Evolutionary conservation across 148 eudicot genomes (phyloP), one percentile per base, ranked within the genome.

Genomic region (Persicaria tinctoria): DNA sequence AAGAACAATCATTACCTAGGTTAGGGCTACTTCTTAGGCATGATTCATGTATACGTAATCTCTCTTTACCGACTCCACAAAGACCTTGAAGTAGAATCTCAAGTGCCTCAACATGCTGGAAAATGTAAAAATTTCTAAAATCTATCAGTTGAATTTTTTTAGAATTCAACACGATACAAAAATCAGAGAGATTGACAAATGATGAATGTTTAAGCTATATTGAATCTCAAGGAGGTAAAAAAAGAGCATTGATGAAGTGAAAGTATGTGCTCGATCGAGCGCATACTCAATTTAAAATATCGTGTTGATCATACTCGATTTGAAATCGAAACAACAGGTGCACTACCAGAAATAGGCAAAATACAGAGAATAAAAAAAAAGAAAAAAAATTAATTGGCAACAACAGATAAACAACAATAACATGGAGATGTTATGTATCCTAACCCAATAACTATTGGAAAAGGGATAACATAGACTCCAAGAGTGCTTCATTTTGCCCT

Each of bases 81-180:
- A 93, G 89, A 47, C 97, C 98, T 75, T 89, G 95, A 69, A 93
- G 95, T 79, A 93, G 97, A 80, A 93, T 93, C 82, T 91, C 97
- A 62, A 93, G 89, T 18, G 98, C 98, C 87, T 93, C 98, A 76
- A 93, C 98, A 82, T 91, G 97, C 98, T 93, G 86, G 80, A 83
- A 54, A 47, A 78, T 0, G 79, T 1, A 66, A 75, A 17, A 17
- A 5, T 12, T 49, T 49, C 51, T 11, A 49, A 49, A 49, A 1
- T 2, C 8, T 49, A 49, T 8, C 11, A 6, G 51, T 49, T 47
- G 41, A 23, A 0, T 55, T 10, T 47, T 32, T 46, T 75, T 27
- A 62, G 8, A 75, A 14, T 51, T 14, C 56, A 32, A 32, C 41
- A 32, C 41, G 41, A 32, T 32, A 32, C 41, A 3, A 8, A 57